Percentiles rank a stretch among this genome's conserved stretches.
Conservation (phyloP, 257 asterid species). For the Solanum microdontum region DNA sequence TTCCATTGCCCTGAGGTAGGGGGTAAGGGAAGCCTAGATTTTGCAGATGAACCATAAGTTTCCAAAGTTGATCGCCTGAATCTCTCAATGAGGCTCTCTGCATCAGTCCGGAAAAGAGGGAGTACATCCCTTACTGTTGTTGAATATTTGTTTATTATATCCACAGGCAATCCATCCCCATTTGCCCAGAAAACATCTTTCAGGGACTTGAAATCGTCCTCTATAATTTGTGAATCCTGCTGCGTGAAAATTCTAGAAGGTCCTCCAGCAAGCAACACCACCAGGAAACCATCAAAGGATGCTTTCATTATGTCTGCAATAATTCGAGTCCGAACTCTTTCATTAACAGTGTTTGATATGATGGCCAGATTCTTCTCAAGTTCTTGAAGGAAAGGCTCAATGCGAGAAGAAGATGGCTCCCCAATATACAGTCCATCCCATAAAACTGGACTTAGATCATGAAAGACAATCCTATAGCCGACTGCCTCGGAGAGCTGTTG, state of each 20-base stretch:
- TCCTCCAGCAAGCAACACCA: constrained; percentile 92
- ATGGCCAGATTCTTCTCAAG: constrained; percentile 58
- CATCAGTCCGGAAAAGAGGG: constrained; percentile 62
- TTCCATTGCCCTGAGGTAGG: constrained; percentile 95
- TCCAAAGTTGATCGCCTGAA: constrained; percentile 57
- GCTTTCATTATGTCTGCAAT: constrained; percentile 88
- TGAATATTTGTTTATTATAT: constrained; percentile 63
- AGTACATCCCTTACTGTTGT: constrained; percentile 51
- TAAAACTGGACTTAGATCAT: constrained; percentile 50
- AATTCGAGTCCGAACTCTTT: constrained; percentile 63
- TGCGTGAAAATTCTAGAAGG: constrained; percentile 62
- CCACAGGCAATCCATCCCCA: constrained; percentile 81
- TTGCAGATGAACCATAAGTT: constrained; percentile 67
- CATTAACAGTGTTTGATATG: constrained; percentile 67
- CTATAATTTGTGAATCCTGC: constrained; percentile 60
- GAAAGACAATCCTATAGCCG: constrained; percentile 73
- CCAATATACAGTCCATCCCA: constrained; percentile 75
- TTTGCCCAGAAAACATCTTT: constrained; percentile 86
- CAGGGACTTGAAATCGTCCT: constrained; percentile 78
- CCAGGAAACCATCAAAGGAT: constrained; percentile 68
- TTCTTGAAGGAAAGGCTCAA: constrained; percentile 75
- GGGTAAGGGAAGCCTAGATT: constrained; percentile 80
- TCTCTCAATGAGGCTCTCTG: constrained; percentile 59
- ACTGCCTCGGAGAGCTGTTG: constrained; percentile 72
- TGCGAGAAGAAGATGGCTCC: constrained; percentile 70